Base-by-base conservation (phyloP, 768 basidiomycete genomes). In the Tylopilus subfusipes region DNA sequence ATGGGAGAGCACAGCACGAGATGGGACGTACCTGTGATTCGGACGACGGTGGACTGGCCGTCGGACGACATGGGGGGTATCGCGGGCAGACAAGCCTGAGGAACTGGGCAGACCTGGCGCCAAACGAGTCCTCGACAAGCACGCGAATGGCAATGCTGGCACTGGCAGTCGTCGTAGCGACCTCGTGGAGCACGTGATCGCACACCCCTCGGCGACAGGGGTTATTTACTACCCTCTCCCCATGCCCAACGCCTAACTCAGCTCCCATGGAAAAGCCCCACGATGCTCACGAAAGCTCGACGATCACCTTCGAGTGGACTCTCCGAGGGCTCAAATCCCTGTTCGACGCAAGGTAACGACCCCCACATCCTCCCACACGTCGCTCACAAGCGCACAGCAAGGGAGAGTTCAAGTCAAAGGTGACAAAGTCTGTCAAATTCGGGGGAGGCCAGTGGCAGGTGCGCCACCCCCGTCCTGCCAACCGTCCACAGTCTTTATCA, bases 381-480 rank as follows among this genome's bases (percentile, higher is more conserved):
- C 18, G 1, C 51, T 54, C 18, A 54, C 43, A 10, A 24, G 39
- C 45, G 14, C 30, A 42, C 56, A 82, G 81, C 54, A 85, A 84
- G 63, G 88, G 89, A n/a, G 87, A 89, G 24, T 68, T 77, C 19
- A 91, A 90, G 68, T 88, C 86, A 3, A 88, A 87, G 59, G 84
- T 83, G 18, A 88, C 82, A 22, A 90, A 88, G 69, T 90, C 88
- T 4, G 75, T 78, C 48, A 81, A 78, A 65, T 93, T 93, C 57
- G 90, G 89, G 14, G 82, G 76, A n/a, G 88, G 85, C 12, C 75
- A 78, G 48, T 90, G 87, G 87, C 87, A 86, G 75, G 86, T 86
- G 58, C 22, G 58, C 45, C 1, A 0, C 2, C 19, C 19, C 39
- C 31, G 13, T 10, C 3, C 27, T 9, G 4, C 21, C 7, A 44